Conservation (phyloP, 352 stramenopile genomes). For the Globisporangium iwayamae region DNA sequence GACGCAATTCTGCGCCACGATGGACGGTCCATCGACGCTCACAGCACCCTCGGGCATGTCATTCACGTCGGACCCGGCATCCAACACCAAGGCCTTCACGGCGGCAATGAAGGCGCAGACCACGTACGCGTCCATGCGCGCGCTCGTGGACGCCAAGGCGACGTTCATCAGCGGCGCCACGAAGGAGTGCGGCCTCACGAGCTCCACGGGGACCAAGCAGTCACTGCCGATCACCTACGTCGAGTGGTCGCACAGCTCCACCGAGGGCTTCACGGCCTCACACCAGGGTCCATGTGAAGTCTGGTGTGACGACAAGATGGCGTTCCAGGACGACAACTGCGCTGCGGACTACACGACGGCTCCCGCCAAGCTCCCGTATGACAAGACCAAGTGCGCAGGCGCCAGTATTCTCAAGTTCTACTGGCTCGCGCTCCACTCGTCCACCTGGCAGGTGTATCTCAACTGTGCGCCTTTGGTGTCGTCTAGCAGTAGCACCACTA, state of each 20-base stretch:
- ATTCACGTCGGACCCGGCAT: constrained; percentile 14
- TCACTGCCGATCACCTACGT: constrained; percentile 41
- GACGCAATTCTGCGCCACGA: constrained; percentile 14
- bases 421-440: constrained; percentile 37
- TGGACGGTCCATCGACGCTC: constrained; percentile 9
- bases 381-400: constrained; percentile 38
- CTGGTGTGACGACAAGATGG: constrained; percentile 44
- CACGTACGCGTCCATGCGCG: constrained; percentile 20
- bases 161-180: not conserved
- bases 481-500: not conserved
- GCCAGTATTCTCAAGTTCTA: constrained; percentile 31
- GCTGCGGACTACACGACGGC: constrained; percentile 29
- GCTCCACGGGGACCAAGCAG: constrained; percentile 26
- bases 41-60: constrained; percentile 10
- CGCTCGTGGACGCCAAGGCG: constrained; percentile 16
- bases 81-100: constrained; percentile 24
- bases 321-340: constrained; percentile 52
- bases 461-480: constrained; percentile 18
- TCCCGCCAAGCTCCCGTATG: constrained; percentile 36
- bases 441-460: constrained; percentile 32
- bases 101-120: constrained; percentile 18
- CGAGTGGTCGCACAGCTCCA: constrained; percentile 31
- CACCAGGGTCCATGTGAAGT: constrained; percentile 48
- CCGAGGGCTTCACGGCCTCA: constrained; percentile 24
- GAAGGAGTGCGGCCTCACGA: constrained; percentile 24